Evolutionary conservation across 495 filamentous ascomycete genomes (phyloP).

Genomic region (Aspergillus bertholletiae): DNA sequence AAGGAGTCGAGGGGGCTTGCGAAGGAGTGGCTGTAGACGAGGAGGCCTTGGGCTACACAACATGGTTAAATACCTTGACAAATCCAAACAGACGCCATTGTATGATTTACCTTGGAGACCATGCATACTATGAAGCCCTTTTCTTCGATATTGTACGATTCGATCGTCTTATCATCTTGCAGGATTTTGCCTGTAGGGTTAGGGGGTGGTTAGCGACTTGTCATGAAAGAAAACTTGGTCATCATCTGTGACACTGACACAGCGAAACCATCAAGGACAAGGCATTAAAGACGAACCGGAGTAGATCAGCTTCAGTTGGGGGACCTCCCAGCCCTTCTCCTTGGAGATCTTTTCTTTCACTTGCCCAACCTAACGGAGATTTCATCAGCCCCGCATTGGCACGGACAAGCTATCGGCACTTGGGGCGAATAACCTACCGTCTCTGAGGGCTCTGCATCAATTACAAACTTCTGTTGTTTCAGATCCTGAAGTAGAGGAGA

Average conservation of each 20-base stretch:
- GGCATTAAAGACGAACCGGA: conserved; percentile 61
- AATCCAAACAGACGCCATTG: conserved; percentile 1
- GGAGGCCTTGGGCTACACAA: conserved; percentile 63
- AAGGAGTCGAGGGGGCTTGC: conserved; percentile 57
- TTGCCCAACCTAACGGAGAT: conserved; percentile 64
- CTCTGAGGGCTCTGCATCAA: conserved; percentile 91
- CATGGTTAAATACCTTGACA: conserved; percentile 2
- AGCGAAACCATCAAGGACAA: conserved; percentile 3
- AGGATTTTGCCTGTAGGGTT: conserved; percentile 80
- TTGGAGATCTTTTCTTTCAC: conserved; percentile 86
- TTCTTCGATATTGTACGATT: conserved; percentile 96
- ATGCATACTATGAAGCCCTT: conserved; percentile 99
- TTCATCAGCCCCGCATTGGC: conserved; percentile 32
- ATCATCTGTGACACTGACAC: not conserved
- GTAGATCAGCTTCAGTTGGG: conserved; percentile 92
- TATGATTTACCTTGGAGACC: conserved; percentile 73
- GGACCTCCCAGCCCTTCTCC: conserved; percentile 88
- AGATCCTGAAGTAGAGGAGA: conserved; percentile 61
- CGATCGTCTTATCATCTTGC: conserved; percentile 92
- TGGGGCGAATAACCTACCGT: conserved; percentile 57
- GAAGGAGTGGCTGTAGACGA: conserved; percentile 52
- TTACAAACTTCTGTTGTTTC: conserved; percentile 95
- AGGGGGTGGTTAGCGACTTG: conserved; percentile 7
- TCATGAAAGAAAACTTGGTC: not conserved
- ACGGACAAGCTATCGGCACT: conserved; percentile 4